phyloP scores from a whole-genome alignment of 2,329 filamentous ascomycete species.

The Colletotrichum lindemuthianum region DNA sequence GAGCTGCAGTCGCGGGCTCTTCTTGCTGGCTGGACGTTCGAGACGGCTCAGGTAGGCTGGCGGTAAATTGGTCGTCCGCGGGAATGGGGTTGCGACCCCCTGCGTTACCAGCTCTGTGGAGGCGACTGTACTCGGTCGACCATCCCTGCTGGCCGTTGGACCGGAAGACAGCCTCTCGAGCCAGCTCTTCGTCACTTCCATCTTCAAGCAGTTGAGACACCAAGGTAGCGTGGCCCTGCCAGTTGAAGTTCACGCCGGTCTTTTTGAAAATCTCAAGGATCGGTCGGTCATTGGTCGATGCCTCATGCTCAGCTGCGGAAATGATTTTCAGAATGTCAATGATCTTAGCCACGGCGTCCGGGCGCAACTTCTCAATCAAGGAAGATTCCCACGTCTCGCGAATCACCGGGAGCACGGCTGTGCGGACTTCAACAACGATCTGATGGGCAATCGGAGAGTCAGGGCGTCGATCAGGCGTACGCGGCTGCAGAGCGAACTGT shows the following conservation, averaged over 20 bases:
- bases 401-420: conserved; percentile 80
- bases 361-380: conserved; percentile 83
- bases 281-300: conserved; percentile 48
- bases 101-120: conserved; percentile 66
- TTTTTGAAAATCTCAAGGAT: conserved; percentile 56
- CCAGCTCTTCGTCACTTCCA: conserved; percentile 69
- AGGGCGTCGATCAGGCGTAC: conserved; percentile 53
- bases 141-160: conserved; percentile 72
- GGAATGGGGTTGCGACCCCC: conserved; percentile 76
- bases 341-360: conserved; percentile 79
- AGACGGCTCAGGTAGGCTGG: conserved; percentile 40
- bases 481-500: conserved; percentile 54
- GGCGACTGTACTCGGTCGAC: conserved; percentile 80
- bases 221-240: conserved; percentile 44
- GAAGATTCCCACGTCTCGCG: conserved; percentile 85
- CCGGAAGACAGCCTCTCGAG: conserved; percentile 82
- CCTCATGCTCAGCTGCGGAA: conserved; percentile 80
- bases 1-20: conserved; percentile 23
- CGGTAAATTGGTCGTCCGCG: conserved; percentile 60
- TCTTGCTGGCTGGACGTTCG: conserved; percentile 39
- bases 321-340: conserved; percentile 86
- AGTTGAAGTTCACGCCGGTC: conserved; percentile 56
- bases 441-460: conserved; percentile 67
- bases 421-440: conserved; percentile 86
- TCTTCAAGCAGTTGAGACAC: conserved; percentile 50